A percentile compares a stretch with the other conserved stretches of the same genome.
phyloP scores from a whole-genome alignment of 2,329 filamentous ascomycete species.

The Sordariomycetes sp. region DNA sequence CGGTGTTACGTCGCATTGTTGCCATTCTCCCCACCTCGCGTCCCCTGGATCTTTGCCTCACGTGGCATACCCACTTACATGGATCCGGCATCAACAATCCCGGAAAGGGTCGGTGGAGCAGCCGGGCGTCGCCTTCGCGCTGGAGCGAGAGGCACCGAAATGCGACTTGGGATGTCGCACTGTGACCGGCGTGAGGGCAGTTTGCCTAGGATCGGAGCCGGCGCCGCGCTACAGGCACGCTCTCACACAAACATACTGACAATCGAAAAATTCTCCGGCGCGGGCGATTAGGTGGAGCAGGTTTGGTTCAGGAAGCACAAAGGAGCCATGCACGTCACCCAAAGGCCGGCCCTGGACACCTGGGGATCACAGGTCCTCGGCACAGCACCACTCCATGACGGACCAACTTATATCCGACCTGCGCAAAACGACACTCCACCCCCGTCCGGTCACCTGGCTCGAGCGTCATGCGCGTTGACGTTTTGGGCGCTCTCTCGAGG shows the following conservation, averaged over 20 bases:
- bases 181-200: not conserved
- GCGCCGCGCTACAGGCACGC: not conserved
- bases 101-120: not conserved
- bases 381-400: not conserved
- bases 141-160: not conserved
- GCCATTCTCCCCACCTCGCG: not conserved
- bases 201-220: not conserved
- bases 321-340: not conserved
- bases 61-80: not conserved
- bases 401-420: not conserved
- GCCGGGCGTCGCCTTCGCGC: not conserved
- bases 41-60: not conserved
- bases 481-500: not conserved
- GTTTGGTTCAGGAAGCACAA: not conserved
- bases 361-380: not conserved
- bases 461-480: constrained; percentile 2
- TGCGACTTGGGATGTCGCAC: not conserved
- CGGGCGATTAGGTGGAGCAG: not conserved
- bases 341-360: not conserved
- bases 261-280: not conserved
- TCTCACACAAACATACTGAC: not conserved
- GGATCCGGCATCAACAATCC: not conserved
- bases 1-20: not conserved
- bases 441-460: not conserved
- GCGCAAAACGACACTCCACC: not conserved